Evolutionary conservation across 768 basidiomycete genomes (phyloP).

Genomic region (Auriscalpium orientale): DNA sequence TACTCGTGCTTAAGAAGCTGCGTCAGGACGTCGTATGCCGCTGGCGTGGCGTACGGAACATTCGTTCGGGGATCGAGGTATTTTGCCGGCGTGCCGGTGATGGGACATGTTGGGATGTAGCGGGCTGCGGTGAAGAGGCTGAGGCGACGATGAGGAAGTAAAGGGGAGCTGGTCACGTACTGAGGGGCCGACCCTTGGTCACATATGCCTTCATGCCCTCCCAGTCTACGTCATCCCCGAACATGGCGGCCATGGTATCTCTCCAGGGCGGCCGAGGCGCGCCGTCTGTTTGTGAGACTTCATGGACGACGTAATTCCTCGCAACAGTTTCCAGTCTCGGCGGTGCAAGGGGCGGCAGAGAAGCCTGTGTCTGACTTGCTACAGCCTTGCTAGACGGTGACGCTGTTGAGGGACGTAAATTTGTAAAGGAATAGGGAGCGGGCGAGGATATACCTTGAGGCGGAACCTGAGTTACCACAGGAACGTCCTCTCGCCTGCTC

Average conservation of each 20-base stretch:
- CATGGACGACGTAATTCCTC: slow-evolving; percentile 70
- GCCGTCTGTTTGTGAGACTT: slow-evolving; percentile 39
- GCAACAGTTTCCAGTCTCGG: slow-evolving; percentile 39
- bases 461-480: slow-evolving; percentile 31
- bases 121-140: slow-evolving; percentile 39
- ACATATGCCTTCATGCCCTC: slow-evolving; percentile 59
- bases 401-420: not conserved
- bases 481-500: slow-evolving; percentile 53
- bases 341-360: not conserved
- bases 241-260: slow-evolving; percentile 74
- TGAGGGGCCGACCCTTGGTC: slow-evolving; percentile 55
- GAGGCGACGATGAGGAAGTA: slow-evolving; percentile 7
- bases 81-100: slow-evolving; percentile 70
- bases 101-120: slow-evolving; percentile 56
- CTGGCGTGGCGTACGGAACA: slow-evolving; percentile 67
- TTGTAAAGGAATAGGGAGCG: not conserved
- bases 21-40: slow-evolving; percentile 59
- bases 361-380: not conserved
- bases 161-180: slow-evolving; percentile 29
- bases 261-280: slow-evolving; percentile 51
- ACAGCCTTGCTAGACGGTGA: not conserved
- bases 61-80: slow-evolving; percentile 78
- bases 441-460: slow-evolving; percentile 22
- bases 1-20: slow-evolving; percentile 59
- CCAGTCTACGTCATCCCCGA: slow-evolving; percentile 83